These are phyloP conservation scores for Bocquillonia castaneifolia DNA, from an alignment of 441 rosid species.

Conservation along the genomic window DNA sequence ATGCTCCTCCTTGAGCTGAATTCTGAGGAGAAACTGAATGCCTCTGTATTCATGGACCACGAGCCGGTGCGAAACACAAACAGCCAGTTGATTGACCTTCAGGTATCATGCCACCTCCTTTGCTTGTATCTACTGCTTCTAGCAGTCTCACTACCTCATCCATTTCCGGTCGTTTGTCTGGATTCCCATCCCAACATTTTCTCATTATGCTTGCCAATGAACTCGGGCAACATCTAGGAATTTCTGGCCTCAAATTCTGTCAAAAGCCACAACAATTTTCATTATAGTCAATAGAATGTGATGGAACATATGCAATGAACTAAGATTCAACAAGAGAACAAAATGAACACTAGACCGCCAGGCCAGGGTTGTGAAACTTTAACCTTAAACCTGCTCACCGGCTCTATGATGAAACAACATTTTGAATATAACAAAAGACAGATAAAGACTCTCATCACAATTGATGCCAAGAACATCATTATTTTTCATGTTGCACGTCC, in stretches of 20 bases:
- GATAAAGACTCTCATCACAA: background rate
- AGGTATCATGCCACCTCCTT: slow-evolving; percentile 92
- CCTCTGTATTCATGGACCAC: slow-evolving; percentile 86
- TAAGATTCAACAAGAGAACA: background rate
- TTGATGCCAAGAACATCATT: background rate
- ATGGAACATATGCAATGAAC: background rate
- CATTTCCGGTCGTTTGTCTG: slow-evolving; percentile 81
- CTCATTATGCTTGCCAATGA: slow-evolving; percentile 59
- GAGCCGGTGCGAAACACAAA: slow-evolving; percentile 58
- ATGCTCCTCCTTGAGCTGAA: no score
- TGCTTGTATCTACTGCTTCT: slow-evolving; percentile 68
- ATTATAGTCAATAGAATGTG: background rate
- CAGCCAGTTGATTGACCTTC: slow-evolving; percentile 58
- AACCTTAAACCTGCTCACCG: background rate
- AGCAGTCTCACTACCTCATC: slow-evolving; percentile 65
- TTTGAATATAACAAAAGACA: background rate
- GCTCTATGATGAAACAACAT: background rate
- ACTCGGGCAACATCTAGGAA: slow-evolving; percentile 79
- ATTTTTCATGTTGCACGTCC: background rate
- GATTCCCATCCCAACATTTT: slow-evolving; percentile 73
- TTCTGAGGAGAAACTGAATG: no score
- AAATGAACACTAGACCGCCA: no score
- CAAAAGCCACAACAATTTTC: background rate
- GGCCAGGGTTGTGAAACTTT: background rate
- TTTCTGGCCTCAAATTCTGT: slow-evolving; percentile 73